Conservation (phyloP, 139 green algal species). For the Chlamydomonas sp. region DNA sequence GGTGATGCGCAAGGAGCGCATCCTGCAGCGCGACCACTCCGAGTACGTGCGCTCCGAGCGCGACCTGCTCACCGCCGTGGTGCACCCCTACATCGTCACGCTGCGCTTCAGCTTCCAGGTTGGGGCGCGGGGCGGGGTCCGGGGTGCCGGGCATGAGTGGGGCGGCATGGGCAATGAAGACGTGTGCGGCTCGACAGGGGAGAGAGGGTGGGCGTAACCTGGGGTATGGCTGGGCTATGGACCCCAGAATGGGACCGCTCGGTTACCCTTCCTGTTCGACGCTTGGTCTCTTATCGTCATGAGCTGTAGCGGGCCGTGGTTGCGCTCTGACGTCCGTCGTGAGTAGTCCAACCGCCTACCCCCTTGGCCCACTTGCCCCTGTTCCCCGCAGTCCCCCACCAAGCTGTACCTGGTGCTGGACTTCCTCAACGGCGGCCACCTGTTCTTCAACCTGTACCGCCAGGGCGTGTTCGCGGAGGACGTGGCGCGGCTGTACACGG, state of each 20-base stretch:
- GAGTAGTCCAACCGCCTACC: background rate
- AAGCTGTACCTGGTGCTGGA: constrained; percentile 99
- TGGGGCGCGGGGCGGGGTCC: background rate
- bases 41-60: constrained; percentile 93
- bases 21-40: constrained; percentile 91
- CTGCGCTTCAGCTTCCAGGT: constrained; percentile 95
- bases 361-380: background rate
- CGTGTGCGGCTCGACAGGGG: background rate
- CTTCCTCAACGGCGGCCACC: constrained; percentile 98
- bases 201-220: too few species aligned
- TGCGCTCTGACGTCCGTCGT: too few species aligned
- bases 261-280: too few species aligned
- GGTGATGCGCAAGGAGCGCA: constrained; percentile 89
- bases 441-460: constrained; percentile 97
- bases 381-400: constrained; percentile 73
- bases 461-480: constrained; percentile 88
- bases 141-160: background rate
- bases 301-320: too few species aligned
- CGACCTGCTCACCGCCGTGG: constrained; percentile 91
- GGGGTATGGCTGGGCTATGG: too few species aligned
- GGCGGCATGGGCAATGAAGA: background rate
- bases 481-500: constrained; percentile 91
- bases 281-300: too few species aligned
- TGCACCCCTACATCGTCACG: constrained; percentile 97
- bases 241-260: too few species aligned